Base-by-base conservation (phyloP, 1,284 basidiomycete species). In the Macrocystidia cucumis region DNA sequence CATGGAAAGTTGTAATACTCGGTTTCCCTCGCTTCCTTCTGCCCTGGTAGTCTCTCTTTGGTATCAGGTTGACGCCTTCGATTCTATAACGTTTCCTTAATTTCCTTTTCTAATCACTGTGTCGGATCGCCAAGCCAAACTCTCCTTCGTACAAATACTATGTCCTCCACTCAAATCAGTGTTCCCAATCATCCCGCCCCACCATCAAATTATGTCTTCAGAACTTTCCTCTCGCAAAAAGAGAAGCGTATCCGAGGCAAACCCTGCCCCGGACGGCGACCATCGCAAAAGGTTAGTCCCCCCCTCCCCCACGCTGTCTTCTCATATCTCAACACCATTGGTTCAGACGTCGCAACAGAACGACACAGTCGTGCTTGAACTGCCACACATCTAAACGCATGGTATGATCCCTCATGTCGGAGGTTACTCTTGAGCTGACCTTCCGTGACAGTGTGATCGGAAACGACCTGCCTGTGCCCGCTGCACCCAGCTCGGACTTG, bases 361-460 rank as follows among this genome's bases (percentile, higher is more conserved):
- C 64, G 9, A 68, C 64, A 9, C 64, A 66, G 37, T 66, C 64
- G 32, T 68, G 65, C 41, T 49, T 67, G 12, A 67, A 65, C 38
- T 68, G 65, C 41, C 65, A 68, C 50, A 78, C 81, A 23, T 85
- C 86, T 24, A 90, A 90, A 52, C 71, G 86, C 39, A 89, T 87
- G 79, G 85, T 88, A 51, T 41, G 65, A 52, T 11, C 21, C n/a
- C n/a, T n/a, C n/a, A n/a, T n/a, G n/a, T 35, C 9, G 13, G 24
- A 9, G 27, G 5, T n/a, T 23, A 24, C 22, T 29, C 27, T 3
- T 14, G 19, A 21, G 17, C 29, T 25, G 17, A 28, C 16, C 11
- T 24, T 29, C 31, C 32, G n/a, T 25, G 4, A 8, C 41, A 82
- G 80, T 84, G 80, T 43, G 80, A 84, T 50, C 64, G 80, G 43